Percentiles rank a stretch among this genome's conserved stretches.
These are phyloP conservation scores for Trypanosoma mega DNA, from an alignment of 208 protist species.

Conservation along the genomic window DNA sequence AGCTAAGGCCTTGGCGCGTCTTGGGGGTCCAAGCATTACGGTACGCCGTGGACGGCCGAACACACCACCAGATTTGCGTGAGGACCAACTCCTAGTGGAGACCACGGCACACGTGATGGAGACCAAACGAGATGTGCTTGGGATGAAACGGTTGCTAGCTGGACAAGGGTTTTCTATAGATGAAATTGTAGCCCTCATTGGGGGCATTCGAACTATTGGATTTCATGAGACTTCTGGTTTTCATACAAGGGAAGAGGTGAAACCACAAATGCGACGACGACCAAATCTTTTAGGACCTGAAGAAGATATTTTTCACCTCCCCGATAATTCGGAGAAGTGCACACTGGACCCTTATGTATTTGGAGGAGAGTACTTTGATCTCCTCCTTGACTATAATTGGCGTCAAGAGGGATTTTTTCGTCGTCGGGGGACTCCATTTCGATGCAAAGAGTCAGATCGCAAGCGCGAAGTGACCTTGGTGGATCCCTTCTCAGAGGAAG, in stretches of 20 bases:
- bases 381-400: conserved; percentile 86
- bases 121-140: conserved; percentile 58
- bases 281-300: conserved; percentile 31
- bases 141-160: conserved; percentile 72
- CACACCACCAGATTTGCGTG: conserved; percentile 14
- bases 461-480: conserved; percentile 64
- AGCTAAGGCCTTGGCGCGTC: conserved; percentile 61
- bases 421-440: conserved; percentile 31
- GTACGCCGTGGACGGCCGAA: conserved; percentile 57
- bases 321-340: conserved; percentile 59
- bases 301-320: conserved; percentile 50
- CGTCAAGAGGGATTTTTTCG: conserved; percentile 34
- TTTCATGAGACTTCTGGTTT: conserved; percentile 75
- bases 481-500: conserved; percentile 80
- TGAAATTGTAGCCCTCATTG: conserved; percentile 77
- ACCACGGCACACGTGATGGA: conserved; percentile 48
- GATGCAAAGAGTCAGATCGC: conserved; percentile 62
- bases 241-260: conserved; percentile 76
- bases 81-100: conserved; percentile 38
- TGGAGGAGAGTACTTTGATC: conserved; percentile 83
- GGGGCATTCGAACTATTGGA: conserved; percentile 59
- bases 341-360: conserved; percentile 88
- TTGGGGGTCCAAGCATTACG: conserved; percentile 71
- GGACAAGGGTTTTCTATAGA: conserved; percentile 68
- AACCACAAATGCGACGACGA: conserved; percentile 44